These are phyloP conservation scores for Trichoderma breve DNA, from an alignment of 2,329 filamentous ascomycete genomes.

Conservation along the genomic window DNA sequence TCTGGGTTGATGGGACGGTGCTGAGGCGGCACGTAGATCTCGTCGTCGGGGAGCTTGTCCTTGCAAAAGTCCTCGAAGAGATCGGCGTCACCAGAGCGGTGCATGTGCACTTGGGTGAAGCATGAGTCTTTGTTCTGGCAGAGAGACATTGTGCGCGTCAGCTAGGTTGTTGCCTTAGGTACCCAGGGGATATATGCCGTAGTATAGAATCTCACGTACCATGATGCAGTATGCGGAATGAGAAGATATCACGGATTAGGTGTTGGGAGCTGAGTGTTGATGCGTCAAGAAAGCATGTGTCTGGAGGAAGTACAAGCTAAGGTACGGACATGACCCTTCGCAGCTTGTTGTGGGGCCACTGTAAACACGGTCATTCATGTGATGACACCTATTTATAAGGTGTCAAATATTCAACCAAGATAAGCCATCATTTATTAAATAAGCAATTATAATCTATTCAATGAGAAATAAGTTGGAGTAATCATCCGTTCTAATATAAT, in stretches of 20 bases:
- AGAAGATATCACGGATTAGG: background rate
- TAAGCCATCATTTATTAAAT: background rate
- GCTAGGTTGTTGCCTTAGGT: background rate
- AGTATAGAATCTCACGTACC: background rate
- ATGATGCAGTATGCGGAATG: background rate
- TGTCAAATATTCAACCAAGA: background rate
- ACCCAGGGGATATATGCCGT: background rate
- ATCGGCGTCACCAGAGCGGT: conserved; percentile 68
- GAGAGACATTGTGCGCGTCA: background rate
- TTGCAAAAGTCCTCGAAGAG: conserved; percentile 75
- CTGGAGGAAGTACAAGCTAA: background rate
- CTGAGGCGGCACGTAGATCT: conserved; percentile 77
- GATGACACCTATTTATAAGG: background rate
- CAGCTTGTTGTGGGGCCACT: background rate
- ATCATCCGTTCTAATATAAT: background rate
- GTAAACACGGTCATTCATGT: background rate
- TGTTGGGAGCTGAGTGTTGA: background rate
- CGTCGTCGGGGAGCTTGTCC: conserved; percentile 69
- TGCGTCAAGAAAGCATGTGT: background rate
- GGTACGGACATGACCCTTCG: background rate
- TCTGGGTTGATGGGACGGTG: conserved; percentile 83
- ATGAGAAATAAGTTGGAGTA: background rate
- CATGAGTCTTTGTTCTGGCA: conserved; percentile 68
- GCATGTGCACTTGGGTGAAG: conserved; percentile 75
- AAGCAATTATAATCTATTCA: background rate